phyloP scores from a whole-genome alignment of 257 asterid genomes.

The Sherardia arvensis region DNA sequence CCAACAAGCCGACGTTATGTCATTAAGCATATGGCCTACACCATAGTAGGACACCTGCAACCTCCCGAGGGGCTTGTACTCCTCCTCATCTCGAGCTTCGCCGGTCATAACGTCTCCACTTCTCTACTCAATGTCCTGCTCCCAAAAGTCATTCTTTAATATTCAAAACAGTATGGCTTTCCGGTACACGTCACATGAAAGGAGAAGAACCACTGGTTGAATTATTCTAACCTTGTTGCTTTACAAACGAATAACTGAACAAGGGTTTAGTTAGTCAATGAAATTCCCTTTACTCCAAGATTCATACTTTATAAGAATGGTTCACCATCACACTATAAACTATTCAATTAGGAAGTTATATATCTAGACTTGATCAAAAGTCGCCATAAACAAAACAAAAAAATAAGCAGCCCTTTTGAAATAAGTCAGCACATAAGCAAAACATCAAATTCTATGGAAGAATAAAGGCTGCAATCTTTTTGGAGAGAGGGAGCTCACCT shows the following conservation, averaged over 20 bases:
- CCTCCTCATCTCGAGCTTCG: slow-evolving; percentile 35
- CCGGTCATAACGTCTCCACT: slow-evolving; percentile 27
- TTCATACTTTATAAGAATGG: neutral
- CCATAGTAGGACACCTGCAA: slow-evolving; percentile 62
- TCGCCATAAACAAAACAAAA: neutral
- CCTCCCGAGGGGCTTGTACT: slow-evolving; percentile 43
- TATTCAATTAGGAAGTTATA: no score
- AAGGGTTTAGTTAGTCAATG: neutral
- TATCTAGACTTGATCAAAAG: no score
- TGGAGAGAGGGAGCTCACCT: neutral
- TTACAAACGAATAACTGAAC: neutral
- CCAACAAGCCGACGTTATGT: slow-evolving; percentile 94
- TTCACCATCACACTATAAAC: neutral
- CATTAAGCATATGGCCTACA: slow-evolving; percentile 89
- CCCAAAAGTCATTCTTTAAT: neutral
- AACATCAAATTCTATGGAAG: neutral
- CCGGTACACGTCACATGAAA: neutral
- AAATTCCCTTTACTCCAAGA: neutral
- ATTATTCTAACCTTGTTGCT: neutral
- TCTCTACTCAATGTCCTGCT: neutral
- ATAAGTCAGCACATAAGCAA: no score
- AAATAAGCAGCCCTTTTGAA: neutral
- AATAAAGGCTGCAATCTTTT: neutral
- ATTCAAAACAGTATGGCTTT: neutral
- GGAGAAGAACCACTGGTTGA: neutral